These are phyloP conservation scores for Microcyclospora pomicola DNA, from an alignment of 2,329 filamentous ascomycete species.

Conservation along the genomic window DNA sequence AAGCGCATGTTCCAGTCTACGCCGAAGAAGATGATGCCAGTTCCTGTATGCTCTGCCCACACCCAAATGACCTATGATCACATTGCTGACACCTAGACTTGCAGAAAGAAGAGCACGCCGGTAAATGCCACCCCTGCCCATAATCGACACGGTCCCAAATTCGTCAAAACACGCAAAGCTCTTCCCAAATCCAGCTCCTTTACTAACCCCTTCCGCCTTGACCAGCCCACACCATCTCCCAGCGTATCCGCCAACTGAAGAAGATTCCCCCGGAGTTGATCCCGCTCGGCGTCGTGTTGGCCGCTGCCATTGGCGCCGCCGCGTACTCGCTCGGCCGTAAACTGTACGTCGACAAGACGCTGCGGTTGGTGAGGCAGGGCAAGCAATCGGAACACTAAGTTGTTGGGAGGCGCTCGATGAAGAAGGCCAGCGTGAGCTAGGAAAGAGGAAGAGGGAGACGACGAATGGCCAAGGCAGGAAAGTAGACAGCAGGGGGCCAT, in stretches of 20 bases:
- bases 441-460: no score
- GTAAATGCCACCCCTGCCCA: slow-evolving; percentile 29
- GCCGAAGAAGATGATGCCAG: slow-evolving; percentile 17
- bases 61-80: neutral
- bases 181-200: no score
- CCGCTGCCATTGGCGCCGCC: slow-evolving; percentile 59
- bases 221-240: slow-evolving; percentile 87
- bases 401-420: no score
- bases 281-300: slow-evolving; percentile 82
- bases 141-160: neutral
- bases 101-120: slow-evolving; percentile 51
- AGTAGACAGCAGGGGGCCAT: no score
- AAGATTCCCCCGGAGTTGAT: slow-evolving; percentile 87
- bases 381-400: neutral
- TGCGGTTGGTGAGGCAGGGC: slow-evolving; percentile 64
- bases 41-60: slow-evolving; percentile 17
- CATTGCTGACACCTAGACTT: slow-evolving; percentile 26
- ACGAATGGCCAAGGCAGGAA: no score
- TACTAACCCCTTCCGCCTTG: neutral
- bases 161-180: neutral
- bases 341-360: slow-evolving; percentile 77
- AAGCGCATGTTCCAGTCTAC: slow-evolving; percentile 19
- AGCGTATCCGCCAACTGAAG: slow-evolving; percentile 80
- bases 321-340: slow-evolving; percentile 72
- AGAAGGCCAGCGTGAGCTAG: no score